A percentile compares a stretch with the other conserved stretches of the same genome.
Conservation (phyloP, 768 basidiomycete genomes). For the Psilocybe tampanensis region DNA sequence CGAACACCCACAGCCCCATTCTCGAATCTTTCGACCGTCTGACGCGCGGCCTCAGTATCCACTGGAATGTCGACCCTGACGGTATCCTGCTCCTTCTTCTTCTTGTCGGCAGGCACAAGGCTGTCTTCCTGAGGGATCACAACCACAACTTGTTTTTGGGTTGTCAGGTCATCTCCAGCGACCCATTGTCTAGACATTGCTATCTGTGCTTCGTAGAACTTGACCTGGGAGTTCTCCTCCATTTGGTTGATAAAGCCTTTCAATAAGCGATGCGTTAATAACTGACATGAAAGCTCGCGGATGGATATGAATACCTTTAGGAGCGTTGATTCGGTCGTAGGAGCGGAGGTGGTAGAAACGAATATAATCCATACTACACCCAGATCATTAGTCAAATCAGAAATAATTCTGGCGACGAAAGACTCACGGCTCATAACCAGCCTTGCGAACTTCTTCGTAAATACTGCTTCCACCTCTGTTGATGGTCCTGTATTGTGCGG, state of each 20-base stretch:
- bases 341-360: slow-evolving; percentile 90
- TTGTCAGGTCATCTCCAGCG: slow-evolving; percentile 43
- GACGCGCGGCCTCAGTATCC: slow-evolving; percentile 65
- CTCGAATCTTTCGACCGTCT: slow-evolving; percentile 75
- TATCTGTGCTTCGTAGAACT: slow-evolving; percentile 84
- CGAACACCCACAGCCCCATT: slow-evolving; percentile 54
- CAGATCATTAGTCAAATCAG: background rate
- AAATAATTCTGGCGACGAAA: background rate
- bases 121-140: slow-evolving; percentile 57
- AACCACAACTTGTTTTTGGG: slow-evolving; percentile 58
- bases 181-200: slow-evolving; percentile 82
- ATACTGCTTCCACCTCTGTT: slow-evolving; percentile 89
- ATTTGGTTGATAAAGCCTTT: slow-evolving; percentile 61
- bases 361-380: slow-evolving; percentile 78
- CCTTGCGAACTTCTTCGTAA: slow-evolving; percentile 78
- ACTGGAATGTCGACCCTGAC: slow-evolving; percentile 70
- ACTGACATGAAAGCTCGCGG: too few species aligned
- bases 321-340: slow-evolving; percentile 90
- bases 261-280: slow-evolving; percentile 21
- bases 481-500: slow-evolving; percentile 84
- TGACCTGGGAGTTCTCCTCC: slow-evolving; percentile 75
- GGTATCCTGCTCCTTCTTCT: slow-evolving; percentile 37
- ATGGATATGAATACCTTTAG: slow-evolving; percentile 60
- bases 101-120: slow-evolving; percentile 55
- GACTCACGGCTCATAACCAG: slow-evolving; percentile 77